Base-by-base conservation (phyloP, 1,284 basidiomycete genomes). In the Cryptococcus floricola region DNA sequence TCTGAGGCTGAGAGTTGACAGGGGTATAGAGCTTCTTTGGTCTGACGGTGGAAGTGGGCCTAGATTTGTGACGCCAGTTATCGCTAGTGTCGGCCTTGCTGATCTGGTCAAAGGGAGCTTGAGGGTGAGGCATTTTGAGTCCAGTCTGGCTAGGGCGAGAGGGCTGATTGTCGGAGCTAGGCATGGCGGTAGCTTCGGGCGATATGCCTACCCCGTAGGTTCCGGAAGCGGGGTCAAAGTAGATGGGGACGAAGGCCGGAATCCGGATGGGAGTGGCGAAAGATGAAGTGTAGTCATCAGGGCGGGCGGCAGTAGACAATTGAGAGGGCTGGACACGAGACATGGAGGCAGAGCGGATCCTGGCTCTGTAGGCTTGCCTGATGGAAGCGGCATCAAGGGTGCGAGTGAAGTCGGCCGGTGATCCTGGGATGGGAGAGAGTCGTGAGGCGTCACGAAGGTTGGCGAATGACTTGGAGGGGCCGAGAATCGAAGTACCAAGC, bases 1-100 rank as follows among this genome's bases (percentile, higher is more conserved):
- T 23, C 18, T 46, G 25, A 10, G 25, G 41, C 41, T 46, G 44
- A 25, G 44, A 25, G 7, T 13, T 46, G 44, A 46, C 19, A 46
- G 44, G 19, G 9, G 19, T 46, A 19, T 19, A 46, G 23, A 27
- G 27, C 38, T 49, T 45, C 52, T 54, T 57, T 44, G 44, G 14
- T 16, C 44, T 46, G 25, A 46, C 16, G 5, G n/a, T n/a, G 3
- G 41, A 42, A 2, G 14, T 46, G 5, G 44, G 31, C 5, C 5
- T 34, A 12, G 25, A 28, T 19, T 46, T 46, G 44, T 46, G 19
- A 12, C 72, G 56, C 72, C 72, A 73, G 54, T 74, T 71, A 38
- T 52, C 62, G 53, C 71, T 74, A 12, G 61, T 50, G 53, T 74
- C 72, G 5, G 72, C 72, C 56, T 73, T 73, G 56, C 62, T 64